These are phyloP conservation scores for Fusarium fujikuroi DNA, from an alignment of 2,329 filamentous ascomycete genomes.

Conservation along the genomic window DNA sequence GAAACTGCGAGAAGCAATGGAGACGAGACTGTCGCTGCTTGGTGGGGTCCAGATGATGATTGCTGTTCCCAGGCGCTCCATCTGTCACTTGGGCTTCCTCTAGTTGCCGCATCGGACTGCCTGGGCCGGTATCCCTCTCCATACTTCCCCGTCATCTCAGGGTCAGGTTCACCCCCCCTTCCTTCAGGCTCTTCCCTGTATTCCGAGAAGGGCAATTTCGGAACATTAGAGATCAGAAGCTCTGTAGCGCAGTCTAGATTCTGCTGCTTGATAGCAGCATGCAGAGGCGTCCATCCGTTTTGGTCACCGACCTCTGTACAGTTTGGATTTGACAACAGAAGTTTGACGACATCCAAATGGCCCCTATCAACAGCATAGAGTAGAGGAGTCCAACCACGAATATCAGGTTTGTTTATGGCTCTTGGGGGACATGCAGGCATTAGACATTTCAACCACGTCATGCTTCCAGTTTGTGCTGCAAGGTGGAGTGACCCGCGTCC, in stretches of 20 bases:
- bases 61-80: neutral
- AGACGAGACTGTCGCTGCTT: neutral
- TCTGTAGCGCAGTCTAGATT: rapidly evolving
- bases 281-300: neutral
- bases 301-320: neutral
- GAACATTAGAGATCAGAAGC: rapidly evolving
- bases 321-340: neutral
- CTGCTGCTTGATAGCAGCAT: neutral
- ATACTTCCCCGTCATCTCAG: neutral
- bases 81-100: neutral
- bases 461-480: neutral
- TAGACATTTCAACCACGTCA: neutral
- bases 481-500: rapidly evolving
- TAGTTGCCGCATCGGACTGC: rapidly evolving
- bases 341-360: neutral
- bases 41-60: no score
- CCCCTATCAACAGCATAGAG: neutral
- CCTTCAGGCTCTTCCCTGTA: neutral
- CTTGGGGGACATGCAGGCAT: rapidly evolving
- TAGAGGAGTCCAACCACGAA: neutral
- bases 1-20: neutral
- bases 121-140: rapidly evolving
- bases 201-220: neutral
- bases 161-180: rapidly evolving
- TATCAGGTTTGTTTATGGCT: neutral